Conservation (phyloP, 169 alveolate species). For the Neospora caninum region DNA sequence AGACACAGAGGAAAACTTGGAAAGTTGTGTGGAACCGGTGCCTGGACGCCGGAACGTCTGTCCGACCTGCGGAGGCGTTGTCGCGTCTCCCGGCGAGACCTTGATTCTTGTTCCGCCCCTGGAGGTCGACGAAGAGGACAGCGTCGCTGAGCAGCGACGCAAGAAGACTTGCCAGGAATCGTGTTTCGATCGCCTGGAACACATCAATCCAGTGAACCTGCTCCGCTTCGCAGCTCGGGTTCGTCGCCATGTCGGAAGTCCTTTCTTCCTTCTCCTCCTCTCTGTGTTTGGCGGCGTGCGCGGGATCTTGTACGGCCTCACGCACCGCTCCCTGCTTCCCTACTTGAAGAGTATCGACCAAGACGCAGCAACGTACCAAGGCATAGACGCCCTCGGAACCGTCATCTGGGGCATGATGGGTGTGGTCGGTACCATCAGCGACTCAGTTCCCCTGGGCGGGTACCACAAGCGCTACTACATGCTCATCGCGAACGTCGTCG, state of each 20-base stretch:
- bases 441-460: slow-evolving; percentile 41
- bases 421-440: slow-evolving; percentile 48
- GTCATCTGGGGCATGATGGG: slow-evolving; percentile 51
- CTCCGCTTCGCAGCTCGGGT: background rate
- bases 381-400: slow-evolving; percentile 38
- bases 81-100: background rate
- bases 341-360: slow-evolving; percentile 3
- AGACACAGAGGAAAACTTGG: no score
- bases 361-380: slow-evolving; percentile 31
- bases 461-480: slow-evolving; percentile 60
- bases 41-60: background rate
- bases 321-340: slow-evolving; percentile 27
- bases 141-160: background rate
- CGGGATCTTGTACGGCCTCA: slow-evolving; percentile 16
- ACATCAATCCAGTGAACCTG: background rate
- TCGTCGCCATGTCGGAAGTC: slow-evolving; percentile 3
- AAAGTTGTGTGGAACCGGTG: no score
- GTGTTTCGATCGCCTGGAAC: background rate
- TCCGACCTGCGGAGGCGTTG: background rate
- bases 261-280: slow-evolving; percentile 15
- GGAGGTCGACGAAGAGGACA: background rate
- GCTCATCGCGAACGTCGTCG: slow-evolving; percentile 57
- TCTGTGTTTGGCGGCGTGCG: slow-evolving; percentile 23
- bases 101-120: background rate
- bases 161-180: background rate